These are phyloP conservation scores for Rhododendron williamsianum DNA, from an alignment of 148 eudicot genomes.

Conservation along the genomic window DNA sequence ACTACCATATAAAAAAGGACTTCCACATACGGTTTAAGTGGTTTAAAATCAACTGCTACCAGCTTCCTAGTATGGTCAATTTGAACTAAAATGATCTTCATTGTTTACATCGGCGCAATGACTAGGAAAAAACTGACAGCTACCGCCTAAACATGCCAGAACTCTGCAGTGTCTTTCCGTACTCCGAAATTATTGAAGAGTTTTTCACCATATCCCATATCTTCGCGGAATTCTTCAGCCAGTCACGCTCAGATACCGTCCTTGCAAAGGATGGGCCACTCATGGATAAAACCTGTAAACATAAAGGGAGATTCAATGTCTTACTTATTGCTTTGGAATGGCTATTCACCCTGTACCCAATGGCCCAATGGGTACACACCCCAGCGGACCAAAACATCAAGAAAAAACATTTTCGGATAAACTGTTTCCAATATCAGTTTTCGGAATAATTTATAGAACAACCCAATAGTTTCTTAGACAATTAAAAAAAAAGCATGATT, in stretches of 20 bases:
- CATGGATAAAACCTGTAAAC: constrained; percentile 59
- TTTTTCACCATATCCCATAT: constrained; percentile 81
- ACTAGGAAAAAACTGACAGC: neutral
- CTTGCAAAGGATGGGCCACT: constrained; percentile 54
- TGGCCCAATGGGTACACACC: neutral
- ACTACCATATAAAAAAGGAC: too few relatives aligned
- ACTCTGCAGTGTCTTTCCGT: constrained; percentile 54
- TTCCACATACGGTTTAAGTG: too few relatives aligned
- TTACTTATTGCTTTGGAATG: neutral
- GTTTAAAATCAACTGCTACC: too few relatives aligned
- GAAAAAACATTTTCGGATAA: too few relatives aligned
- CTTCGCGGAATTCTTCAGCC: constrained; percentile 85
- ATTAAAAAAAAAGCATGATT: too few relatives aligned
- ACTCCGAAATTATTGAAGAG: constrained; percentile 59
- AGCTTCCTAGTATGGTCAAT: neutral
- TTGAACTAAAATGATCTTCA: neutral
- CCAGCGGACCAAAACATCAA: neutral
- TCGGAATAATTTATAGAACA: too few relatives aligned
- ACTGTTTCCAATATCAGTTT: too few relatives aligned
- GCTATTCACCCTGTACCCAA: neutral
- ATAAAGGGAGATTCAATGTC: neutral
- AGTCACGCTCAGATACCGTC: constrained; percentile 73
- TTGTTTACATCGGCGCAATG: neutral
- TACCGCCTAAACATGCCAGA: constrained; percentile 68
- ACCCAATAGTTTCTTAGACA: too few relatives aligned